A percentile compares a stretch with the other conserved stretches of the same genome.
Evolutionary conservation across 2,329 filamentous ascomycete genomes (phyloP).

Genomic region (Metarhizium rileyi): DNA sequence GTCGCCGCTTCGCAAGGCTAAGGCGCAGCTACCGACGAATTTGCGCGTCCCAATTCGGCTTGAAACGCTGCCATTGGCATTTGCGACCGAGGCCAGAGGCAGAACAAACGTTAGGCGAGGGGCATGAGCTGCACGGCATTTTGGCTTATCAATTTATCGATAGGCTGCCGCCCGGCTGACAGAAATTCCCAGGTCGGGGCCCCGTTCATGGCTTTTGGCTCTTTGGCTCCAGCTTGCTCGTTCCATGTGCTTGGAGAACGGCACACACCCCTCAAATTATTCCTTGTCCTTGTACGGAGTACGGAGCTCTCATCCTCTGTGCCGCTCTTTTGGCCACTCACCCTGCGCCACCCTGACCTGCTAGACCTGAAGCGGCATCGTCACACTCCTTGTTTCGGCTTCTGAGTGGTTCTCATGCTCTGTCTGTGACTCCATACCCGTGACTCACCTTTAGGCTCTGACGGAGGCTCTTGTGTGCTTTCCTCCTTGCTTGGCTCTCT

Average conservation of each 20-base stretch:
- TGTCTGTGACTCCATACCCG: conserved; percentile 4
- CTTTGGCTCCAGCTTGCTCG: background rate
- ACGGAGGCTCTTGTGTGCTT: background rate
- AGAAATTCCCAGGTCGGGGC: background rate
- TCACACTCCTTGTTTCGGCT: conserved; percentile 4
- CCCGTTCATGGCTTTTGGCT: background rate
- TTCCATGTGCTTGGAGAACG: background rate
- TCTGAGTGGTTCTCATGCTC: conserved; percentile 1
- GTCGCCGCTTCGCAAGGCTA: background rate
- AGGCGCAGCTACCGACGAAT: background rate
- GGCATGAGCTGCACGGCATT: background rate
- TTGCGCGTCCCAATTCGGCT: background rate
- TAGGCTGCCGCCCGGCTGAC: background rate
- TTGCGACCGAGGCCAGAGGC: background rate
- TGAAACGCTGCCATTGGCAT: background rate
- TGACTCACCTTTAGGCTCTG: conserved; percentile 7
- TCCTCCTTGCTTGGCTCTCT: background rate
- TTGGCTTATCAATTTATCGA: conserved; percentile 1
- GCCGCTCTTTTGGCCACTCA: background rate
- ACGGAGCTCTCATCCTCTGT: background rate
- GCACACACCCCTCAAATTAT: background rate
- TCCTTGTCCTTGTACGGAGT: background rate
- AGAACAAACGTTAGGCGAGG: background rate
- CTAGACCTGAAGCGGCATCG: conserved; percentile 6
- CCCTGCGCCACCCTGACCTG: conserved; percentile 4